These are phyloP conservation scores for Marasmius fiardii DNA, from an alignment of 1,284 basidiomycete genomes.

Conservation along the genomic window DNA sequence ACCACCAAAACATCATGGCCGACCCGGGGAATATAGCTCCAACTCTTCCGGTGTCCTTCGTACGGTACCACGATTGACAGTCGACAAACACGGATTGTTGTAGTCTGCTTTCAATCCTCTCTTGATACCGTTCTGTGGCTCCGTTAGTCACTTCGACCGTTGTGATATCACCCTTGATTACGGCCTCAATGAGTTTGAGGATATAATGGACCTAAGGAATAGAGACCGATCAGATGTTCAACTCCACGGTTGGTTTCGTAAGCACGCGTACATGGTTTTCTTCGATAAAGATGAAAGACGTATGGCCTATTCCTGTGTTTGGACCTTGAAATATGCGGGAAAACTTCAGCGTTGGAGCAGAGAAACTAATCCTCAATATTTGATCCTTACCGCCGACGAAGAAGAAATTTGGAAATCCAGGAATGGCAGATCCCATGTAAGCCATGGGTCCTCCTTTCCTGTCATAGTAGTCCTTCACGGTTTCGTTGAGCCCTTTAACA, in stretches of 20 bases:
- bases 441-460: slow-evolving; percentile 34
- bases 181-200: slow-evolving; percentile 34
- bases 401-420: slow-evolving; percentile 42
- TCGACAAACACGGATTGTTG: slow-evolving; percentile 33
- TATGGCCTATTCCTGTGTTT: slow-evolving; percentile 43
- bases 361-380: slow-evolving; percentile 36
- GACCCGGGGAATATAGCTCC: too few relatives aligned
- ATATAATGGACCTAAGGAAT: slow-evolving; percentile 17
- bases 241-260: neutral
- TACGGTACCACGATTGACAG: too few relatives aligned
- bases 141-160: slow-evolving; percentile 30
- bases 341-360: slow-evolving; percentile 37
- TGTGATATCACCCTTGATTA: slow-evolving; percentile 27
- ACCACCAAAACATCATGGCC: too few relatives aligned
- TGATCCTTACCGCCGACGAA: slow-evolving; percentile 29
- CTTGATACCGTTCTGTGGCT: slow-evolving; percentile 39
- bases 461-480: slow-evolving; percentile 36
- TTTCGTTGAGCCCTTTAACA: slow-evolving; percentile 25
- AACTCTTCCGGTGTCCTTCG: too few relatives aligned
- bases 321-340: slow-evolving; percentile 45
- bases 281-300: slow-evolving; percentile 41
- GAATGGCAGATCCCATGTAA: slow-evolving; percentile 36
- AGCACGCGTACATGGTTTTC: slow-evolving; percentile 40
- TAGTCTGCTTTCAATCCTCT: slow-evolving; percentile 32
- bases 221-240: slow-evolving; percentile 4